These are phyloP conservation scores for Amoeboaphelidium protococcarum DNA, from an alignment of 371 early-diverging fungal species.

Conservation along the genomic window DNA sequence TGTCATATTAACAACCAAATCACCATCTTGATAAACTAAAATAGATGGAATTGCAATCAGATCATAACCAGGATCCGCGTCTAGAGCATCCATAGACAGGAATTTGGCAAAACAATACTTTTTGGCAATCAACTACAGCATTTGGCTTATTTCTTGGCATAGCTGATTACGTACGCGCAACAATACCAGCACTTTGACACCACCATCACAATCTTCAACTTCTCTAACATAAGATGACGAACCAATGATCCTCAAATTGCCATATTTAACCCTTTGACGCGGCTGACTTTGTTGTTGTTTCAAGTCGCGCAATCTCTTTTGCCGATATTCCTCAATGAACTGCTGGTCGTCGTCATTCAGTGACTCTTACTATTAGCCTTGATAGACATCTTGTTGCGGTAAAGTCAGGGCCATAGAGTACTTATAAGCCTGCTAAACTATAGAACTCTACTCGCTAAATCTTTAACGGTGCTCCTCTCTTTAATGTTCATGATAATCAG, in stretches of 20 bases:
- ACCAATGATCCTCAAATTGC: not conserved
- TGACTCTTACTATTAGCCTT: not conserved
- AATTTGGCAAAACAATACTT: too few species aligned
- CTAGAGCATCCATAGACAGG: too few species aligned
- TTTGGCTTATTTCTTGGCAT: too few species aligned
- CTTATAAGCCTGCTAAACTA: not conserved
- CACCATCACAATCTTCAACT: too few species aligned
- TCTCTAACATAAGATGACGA: not conserved
- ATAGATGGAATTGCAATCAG: too few species aligned
- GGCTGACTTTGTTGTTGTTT: too few species aligned
- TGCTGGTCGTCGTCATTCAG: not conserved
- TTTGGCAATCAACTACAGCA: too few species aligned
- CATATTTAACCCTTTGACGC: not conserved
- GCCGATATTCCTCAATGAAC: not conserved
- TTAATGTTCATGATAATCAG: not conserved
- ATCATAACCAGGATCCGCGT: too few species aligned
- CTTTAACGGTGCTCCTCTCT: not conserved
- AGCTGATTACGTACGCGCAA: too few species aligned
- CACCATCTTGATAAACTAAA: too few species aligned
- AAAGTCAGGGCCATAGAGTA: not conserved
- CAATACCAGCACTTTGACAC: too few species aligned
- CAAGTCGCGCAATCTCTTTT: not conserved
- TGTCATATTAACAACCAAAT: too few species aligned
- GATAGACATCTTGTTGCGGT: not conserved
- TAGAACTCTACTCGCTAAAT: not conserved